Percentiles rank a stretch among this genome's conserved stretches.
These are phyloP conservation scores for Helianthus tuberosus DNA, from an alignment of 129 eudicot genomes.

Conservation along the genomic window DNA sequence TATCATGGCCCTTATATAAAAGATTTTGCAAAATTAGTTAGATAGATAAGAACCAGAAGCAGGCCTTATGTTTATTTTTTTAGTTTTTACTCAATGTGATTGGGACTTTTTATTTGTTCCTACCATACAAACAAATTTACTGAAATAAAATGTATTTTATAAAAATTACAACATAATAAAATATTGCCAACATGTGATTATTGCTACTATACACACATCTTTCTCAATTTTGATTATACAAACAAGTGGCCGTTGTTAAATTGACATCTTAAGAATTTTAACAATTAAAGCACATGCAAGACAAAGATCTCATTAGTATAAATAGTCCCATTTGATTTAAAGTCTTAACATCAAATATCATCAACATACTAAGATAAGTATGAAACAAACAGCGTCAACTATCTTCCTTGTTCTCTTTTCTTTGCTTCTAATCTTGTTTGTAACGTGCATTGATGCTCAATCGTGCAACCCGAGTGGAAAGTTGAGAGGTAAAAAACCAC, in stretches of 20 bases:
- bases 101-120: background rate
- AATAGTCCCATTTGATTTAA: background rate
- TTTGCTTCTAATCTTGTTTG: background rate
- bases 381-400: slow-evolving; percentile 12
- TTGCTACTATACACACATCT: background rate
- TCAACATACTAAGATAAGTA: background rate
- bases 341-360: slow-evolving; percentile 6
- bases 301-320: slow-evolving; percentile 12
- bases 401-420: slow-evolving; percentile 11
- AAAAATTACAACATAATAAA: background rate
- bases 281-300: background rate
- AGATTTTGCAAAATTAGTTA: too few relatives aligned
- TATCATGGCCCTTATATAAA: too few relatives aligned
- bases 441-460: slow-evolving; percentile 22
- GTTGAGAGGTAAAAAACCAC: slow-evolving; percentile 34
- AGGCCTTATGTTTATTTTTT: too few relatives aligned
- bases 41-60: too few relatives aligned
- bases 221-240: background rate
- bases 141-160: background rate
- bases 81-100: background rate
- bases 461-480: slow-evolving; percentile 29
- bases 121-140: too few relatives aligned
- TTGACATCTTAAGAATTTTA: slow-evolving; percentile 7
- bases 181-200: background rate
- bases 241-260: background rate